phyloP scores from a whole-genome alignment of 2,329 filamentous ascomycete species.

The Triangularia setosa region DNA sequence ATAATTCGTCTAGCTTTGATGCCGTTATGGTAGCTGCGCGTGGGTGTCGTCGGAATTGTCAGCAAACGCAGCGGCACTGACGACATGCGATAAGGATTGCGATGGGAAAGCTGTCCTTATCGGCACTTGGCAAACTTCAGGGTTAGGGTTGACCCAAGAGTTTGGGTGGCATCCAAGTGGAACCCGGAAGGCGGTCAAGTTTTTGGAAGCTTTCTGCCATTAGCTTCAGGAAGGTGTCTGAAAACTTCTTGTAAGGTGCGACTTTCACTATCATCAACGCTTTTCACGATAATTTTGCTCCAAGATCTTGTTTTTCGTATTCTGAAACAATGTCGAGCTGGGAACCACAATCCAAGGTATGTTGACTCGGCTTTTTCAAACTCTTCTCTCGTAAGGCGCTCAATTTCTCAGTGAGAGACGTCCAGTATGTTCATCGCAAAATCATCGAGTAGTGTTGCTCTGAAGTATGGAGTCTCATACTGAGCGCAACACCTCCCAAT shows the following conservation, averaged over 20 bases:
- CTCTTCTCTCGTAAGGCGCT: background rate
- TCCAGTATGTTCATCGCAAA: background rate
- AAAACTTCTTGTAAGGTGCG: slow-evolving; percentile 15
- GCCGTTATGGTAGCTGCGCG: background rate
- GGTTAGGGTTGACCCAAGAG: slow-evolving; percentile 3
- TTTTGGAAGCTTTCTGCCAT: slow-evolving; percentile 25
- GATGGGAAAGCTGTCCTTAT: slow-evolving; percentile 8
- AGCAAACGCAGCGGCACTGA: background rate
- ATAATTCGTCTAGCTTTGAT: background rate
- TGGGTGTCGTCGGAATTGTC: slow-evolving; percentile 6
- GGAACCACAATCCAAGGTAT: slow-evolving; percentile 22
- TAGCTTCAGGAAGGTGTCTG: background rate
- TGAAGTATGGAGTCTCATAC: background rate
- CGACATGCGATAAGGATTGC: slow-evolving; percentile 8
- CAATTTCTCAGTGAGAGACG: background rate
- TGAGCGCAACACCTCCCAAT: background rate
- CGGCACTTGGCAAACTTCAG: background rate
- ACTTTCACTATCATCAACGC: background rate
- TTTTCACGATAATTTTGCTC: background rate
- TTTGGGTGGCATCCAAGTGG: slow-evolving; percentile 17
- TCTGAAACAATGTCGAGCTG: slow-evolving; percentile 15
- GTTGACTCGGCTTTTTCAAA: background rate
- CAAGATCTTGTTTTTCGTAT: slow-evolving; percentile 13
- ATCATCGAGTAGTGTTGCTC: background rate
- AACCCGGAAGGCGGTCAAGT: slow-evolving; percentile 26